Conservation (phyloP, 2,329 filamentous ascomycete genomes). For the Diplocarpon rosae region DNA sequence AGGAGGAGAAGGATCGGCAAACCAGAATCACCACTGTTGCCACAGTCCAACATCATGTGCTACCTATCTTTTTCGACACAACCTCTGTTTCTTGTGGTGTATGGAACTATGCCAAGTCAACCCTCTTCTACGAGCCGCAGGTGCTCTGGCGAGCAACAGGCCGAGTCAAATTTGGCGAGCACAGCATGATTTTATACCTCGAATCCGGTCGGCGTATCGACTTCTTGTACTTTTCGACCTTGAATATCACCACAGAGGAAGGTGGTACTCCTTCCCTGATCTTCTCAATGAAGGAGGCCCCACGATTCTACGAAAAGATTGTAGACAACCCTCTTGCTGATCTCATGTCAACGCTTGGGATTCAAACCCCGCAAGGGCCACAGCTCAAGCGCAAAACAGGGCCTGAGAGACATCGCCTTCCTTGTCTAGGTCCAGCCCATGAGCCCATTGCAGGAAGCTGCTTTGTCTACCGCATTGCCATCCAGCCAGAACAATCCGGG, state of each 20-base stretch:
- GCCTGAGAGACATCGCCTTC: conserved; percentile 1
- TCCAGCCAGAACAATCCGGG: not conserved
- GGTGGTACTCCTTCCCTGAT: not conserved
- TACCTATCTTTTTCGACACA: conserved; percentile 26
- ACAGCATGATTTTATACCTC: conserved; percentile 1
- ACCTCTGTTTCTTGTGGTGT: conserved; percentile 21
- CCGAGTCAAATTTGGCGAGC: not conserved
- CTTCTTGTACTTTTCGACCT: not conserved
- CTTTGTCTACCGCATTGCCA: conserved; percentile 2
- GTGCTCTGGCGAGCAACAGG: conserved; percentile 18
- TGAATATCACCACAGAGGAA: conserved; percentile 3
- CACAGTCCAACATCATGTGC: conserved; percentile 6
- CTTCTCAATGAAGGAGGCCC: not conserved
- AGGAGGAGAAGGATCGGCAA: conserved; percentile 17
- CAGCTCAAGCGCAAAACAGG: not conserved
- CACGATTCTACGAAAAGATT: not conserved
- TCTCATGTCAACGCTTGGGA: conserved; percentile 6
- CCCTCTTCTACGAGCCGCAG: conserved; percentile 1
- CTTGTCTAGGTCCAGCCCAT: not conserved
- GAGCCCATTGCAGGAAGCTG: not conserved
- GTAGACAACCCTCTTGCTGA: conserved; percentile 17
- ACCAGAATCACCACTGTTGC: not conserved
- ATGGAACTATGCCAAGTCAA: conserved; percentile 2
- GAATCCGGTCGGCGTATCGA: conserved; percentile 3
- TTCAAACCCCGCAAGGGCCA: conserved; percentile 3